Conservation (phyloP, 2,329 filamentous ascomycete species). For the Colletotrichum melonis region DNA sequence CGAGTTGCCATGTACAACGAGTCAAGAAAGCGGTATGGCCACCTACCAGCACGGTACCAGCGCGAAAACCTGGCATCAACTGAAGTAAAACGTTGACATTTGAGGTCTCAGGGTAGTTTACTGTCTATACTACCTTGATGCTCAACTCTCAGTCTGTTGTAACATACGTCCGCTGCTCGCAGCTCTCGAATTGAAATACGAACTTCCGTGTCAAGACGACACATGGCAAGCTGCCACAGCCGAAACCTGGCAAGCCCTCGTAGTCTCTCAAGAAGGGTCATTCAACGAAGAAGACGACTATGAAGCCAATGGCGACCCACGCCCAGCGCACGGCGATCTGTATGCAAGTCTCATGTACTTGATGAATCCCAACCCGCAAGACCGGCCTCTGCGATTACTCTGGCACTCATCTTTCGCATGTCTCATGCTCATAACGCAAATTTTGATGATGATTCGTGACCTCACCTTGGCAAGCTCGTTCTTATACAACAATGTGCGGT, state of each 20-base stretch:
- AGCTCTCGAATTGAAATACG: background rate
- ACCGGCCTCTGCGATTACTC: background rate
- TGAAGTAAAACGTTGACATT: background rate
- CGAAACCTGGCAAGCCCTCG: background rate
- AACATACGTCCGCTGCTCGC: background rate
- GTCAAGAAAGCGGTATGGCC: background rate
- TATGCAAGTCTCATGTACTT: background rate
- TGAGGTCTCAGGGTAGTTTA: background rate
- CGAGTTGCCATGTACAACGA: background rate
- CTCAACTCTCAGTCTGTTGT: background rate
- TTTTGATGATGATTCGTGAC: slow-evolving; percentile 4
- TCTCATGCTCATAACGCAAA: background rate
- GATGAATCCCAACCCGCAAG: background rate
- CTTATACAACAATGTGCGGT: background rate
- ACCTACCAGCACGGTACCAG: background rate
- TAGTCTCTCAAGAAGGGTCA: background rate
- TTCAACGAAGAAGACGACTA: background rate
- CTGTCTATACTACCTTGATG: background rate
- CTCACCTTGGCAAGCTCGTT: background rate
- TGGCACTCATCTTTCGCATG: background rate
- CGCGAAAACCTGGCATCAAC: too few species aligned
- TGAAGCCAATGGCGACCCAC: background rate
- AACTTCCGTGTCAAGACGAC: background rate
- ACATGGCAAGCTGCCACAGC: background rate
- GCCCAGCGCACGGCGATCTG: background rate